phyloP scores from a whole-genome alignment of 1,284 basidiomycete genomes.

The Porogramme epimiltina region DNA sequence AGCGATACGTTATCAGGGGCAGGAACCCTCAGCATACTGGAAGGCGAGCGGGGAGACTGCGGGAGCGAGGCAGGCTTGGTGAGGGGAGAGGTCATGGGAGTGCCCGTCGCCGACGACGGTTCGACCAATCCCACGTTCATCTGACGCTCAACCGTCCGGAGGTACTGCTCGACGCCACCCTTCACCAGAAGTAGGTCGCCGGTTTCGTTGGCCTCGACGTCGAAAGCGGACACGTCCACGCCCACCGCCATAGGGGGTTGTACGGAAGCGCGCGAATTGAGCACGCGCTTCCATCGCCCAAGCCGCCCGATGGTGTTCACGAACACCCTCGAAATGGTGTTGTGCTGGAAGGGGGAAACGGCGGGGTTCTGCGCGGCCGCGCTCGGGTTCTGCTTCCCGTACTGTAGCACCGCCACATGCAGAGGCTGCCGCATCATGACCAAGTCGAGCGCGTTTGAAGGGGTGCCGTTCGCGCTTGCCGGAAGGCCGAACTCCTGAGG shows the following conservation, averaged over 20 bases:
- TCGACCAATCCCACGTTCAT: conserved; percentile 11
- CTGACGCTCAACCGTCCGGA: conserved; percentile 56
- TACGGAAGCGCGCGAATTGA: conserved; percentile 54
- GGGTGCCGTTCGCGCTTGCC: conserved; percentile 11
- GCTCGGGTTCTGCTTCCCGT: conserved; percentile 41
- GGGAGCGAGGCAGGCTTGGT: conserved; percentile 12
- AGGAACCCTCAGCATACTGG: conserved; percentile 15
- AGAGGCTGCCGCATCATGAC: conserved; percentile 44
- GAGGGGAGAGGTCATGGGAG: conserved; percentile 15
- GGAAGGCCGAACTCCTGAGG: conserved; percentile 18
- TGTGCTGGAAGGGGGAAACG: conserved; percentile 58
- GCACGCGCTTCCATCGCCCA: conserved; percentile 79
- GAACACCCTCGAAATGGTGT: conserved; percentile 71
- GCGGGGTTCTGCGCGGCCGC: conserved; percentile 38
- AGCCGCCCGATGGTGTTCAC: conserved; percentile 81
- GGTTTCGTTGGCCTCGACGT: conserved; percentile 60
- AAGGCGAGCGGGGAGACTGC: conserved; percentile 19
- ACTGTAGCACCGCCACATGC: conserved; percentile 42
- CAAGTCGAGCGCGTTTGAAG: conserved; percentile 27
- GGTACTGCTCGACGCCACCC: conserved; percentile 66
- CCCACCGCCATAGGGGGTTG: conserved; percentile 45
- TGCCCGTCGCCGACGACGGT: conserved; percentile 8
- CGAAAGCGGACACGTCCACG: conserved; percentile 65
- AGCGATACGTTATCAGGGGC: background rate
- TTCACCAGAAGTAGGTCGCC: conserved; percentile 60